A percentile compares a stretch with the other conserved stretches of the same genome.
phyloP scores from a whole-genome alignment of 345 rosid species.

The Anacardium occidentale region DNA sequence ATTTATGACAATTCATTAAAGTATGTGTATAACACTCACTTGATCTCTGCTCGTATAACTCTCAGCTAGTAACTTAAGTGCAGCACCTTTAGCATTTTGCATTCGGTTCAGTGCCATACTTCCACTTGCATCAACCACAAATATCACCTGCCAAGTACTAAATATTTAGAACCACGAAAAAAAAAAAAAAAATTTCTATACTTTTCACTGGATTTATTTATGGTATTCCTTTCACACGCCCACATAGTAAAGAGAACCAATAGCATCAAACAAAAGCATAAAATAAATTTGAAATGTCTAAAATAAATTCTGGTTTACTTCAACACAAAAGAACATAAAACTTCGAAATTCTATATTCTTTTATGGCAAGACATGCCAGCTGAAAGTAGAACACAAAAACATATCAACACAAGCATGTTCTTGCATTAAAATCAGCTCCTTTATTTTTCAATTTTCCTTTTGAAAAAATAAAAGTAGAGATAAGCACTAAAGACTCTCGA shows the following conservation, averaged over 20 bases:
- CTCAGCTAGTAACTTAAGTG: constrained; percentile 89
- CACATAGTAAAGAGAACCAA: background rate
- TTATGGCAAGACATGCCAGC: constrained; percentile 9
- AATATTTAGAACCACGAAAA: constrained; percentile 16
- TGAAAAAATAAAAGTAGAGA: background rate
- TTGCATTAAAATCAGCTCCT: background rate
- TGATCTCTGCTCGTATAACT: constrained; percentile 99
- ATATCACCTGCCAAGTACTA: constrained; percentile 65
- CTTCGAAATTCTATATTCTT: background rate
- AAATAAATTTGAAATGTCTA: background rate
- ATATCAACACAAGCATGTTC: background rate
- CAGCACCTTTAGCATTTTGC: constrained; percentile 99
- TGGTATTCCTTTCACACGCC: background rate
- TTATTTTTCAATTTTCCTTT: too few species aligned
- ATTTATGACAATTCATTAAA: background rate
- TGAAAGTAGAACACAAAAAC: constrained; percentile 3
- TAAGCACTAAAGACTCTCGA: constrained; percentile 16
- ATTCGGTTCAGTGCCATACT: constrained; percentile 98
- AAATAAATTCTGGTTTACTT: background rate
- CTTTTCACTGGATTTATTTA: background rate
- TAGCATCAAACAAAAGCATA: background rate
- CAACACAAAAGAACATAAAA: background rate
- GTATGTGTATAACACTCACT: constrained; percentile 39
- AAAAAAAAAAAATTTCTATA: constrained; percentile 4
- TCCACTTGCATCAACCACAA: constrained; percentile 98